Evolutionary conservation across 345 rosid species (phyloP).

Genomic region (Eucalyptus pauciflora): DNA sequence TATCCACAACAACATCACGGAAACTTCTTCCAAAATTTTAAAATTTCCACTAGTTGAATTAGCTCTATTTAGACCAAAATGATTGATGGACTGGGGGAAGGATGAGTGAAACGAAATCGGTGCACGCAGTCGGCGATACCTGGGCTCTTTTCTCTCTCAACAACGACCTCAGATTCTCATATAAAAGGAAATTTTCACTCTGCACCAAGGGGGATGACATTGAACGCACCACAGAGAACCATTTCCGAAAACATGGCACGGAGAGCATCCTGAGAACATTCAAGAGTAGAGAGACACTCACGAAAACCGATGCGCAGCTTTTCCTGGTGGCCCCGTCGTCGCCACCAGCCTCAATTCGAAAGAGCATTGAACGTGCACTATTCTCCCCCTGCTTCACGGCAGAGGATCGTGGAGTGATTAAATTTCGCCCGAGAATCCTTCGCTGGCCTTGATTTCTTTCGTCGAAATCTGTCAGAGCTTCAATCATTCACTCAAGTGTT

Average conservation of each 20-base stretch:
- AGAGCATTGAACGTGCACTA: not conserved
- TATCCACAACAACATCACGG: not conserved
- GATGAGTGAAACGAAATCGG: not conserved
- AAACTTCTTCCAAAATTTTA: not conserved
- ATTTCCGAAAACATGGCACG: no score
- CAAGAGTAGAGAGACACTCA: no score
- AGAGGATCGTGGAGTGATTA: no score
- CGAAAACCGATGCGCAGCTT: no score
- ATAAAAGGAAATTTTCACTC: not conserved
- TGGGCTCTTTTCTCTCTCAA: not conserved
- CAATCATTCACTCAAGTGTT: not conserved
- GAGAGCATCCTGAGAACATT: no score
- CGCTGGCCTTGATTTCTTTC: not conserved
- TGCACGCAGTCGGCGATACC: not conserved
- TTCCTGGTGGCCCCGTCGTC: not conserved
- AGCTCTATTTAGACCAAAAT: not conserved
- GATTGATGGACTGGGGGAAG: not conserved
- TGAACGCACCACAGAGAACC: not conserved
- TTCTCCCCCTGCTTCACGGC: no score
- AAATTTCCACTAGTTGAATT: no score
- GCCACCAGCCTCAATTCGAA: not conserved
- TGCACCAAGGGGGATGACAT: not conserved
- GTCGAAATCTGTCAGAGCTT: not conserved
- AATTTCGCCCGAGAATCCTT: not conserved
- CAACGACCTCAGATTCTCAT: not conserved